These are phyloP conservation scores for Leishmania martiniquensis DNA, from an alignment of 208 protist genomes.

Conservation along the genomic window DNA sequence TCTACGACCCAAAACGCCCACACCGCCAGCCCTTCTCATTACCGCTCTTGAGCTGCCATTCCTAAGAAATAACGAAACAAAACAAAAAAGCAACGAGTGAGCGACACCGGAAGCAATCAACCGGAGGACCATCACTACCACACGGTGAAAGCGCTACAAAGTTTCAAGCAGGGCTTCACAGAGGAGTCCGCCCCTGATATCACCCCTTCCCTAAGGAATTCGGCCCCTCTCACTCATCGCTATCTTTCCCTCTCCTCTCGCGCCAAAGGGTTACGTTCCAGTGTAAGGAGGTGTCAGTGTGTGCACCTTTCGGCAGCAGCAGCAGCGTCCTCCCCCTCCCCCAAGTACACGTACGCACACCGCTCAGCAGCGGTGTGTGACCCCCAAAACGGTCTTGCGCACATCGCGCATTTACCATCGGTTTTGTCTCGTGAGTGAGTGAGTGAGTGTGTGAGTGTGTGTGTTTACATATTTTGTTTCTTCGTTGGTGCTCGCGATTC, in stretches of 20 bases:
- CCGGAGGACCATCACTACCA: not conserved
- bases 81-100: not conserved
- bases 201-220: not conserved
- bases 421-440: not conserved
- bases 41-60: not conserved
- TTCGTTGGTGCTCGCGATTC: not conserved
- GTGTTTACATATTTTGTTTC: not conserved
- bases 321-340: not conserved
- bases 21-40: not conserved
- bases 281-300: not conserved
- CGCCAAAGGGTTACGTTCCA: not conserved
- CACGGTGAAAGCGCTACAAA: not conserved
- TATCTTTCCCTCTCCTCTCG: not conserved
- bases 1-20: not conserved
- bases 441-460: conserved; percentile 1
- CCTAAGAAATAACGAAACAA: not conserved
- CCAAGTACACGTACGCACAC: not conserved
- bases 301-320: not conserved
- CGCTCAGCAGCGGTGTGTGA: not conserved
- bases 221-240: not conserved
- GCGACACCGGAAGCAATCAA: not conserved
- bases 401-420: not conserved
- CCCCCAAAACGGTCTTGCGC: not conserved
- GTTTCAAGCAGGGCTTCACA: not conserved
- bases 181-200: not conserved